These are phyloP conservation scores for Onygenales sp. DNA, from an alignment of 2,329 filamentous ascomycete genomes.

Conservation along the genomic window DNA sequence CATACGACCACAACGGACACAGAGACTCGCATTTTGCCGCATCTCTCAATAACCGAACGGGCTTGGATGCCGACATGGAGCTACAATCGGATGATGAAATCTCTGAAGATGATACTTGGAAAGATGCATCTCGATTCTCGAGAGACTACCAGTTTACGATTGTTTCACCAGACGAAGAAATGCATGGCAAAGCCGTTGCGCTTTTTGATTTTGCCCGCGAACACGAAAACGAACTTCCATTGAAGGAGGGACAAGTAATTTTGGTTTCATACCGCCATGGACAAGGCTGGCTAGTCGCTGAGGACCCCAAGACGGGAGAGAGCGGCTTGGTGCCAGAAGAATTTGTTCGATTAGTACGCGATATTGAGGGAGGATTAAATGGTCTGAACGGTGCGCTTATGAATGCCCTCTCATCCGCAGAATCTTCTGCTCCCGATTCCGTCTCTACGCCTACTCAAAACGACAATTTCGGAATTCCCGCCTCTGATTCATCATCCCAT, in stretches of 20 bases:
- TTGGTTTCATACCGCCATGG: conserved; percentile 93
- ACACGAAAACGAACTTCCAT: conserved; percentile 89
- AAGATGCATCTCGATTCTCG: conserved; percentile 70
- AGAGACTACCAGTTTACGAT: conserved; percentile 92
- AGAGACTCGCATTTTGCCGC: conserved; percentile 48
- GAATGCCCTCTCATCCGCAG: conserved; percentile 15
- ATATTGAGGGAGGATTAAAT: conserved; percentile 84
- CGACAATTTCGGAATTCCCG: conserved; percentile 10
- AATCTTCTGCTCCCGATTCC: conserved; percentile 12
- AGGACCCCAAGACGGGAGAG: conserved; percentile 88
- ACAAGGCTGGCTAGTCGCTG: conserved; percentile 93
- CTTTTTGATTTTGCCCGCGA: conserved; percentile 91
- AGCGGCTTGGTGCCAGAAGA: conserved; percentile 93
- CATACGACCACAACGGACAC: conserved; percentile 38
- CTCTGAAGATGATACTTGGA: conserved; percentile 41
- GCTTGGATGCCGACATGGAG: conserved; percentile 22
- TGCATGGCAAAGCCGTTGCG: conserved; percentile 92
- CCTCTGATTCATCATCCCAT: conserved; percentile 6
- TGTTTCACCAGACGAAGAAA: conserved; percentile 90
- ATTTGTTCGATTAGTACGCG: conserved; percentile 82
- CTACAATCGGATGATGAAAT: conserved; percentile 38
- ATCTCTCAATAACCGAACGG: conserved; percentile 32
- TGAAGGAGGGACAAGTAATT: conserved; percentile 91
- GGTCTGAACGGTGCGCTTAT: conserved; percentile 52
- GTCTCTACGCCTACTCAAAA: conserved; percentile 22